Percentiles rank a stretch among this genome's conserved stretches.
Conservation (phyloP, 2,329 filamentous ascomycete genomes). For the Bimuria novae-zelandiae region DNA sequence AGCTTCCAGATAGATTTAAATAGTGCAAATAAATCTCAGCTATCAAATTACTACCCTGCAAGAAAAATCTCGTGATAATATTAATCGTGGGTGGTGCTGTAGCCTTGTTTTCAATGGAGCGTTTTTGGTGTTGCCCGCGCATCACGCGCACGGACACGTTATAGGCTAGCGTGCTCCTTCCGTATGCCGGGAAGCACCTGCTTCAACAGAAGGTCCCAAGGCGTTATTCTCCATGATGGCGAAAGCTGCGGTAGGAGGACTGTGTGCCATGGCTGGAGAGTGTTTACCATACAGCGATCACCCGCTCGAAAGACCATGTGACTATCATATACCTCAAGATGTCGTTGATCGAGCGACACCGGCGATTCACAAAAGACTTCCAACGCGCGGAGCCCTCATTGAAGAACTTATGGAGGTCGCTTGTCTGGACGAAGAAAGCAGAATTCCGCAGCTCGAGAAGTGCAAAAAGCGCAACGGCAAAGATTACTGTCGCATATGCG, state of each 20-base stretch:
- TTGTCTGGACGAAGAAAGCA: background rate
- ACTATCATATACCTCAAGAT: slow-evolving; percentile 1
- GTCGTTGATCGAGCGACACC: background rate
- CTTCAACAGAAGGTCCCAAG: no score
- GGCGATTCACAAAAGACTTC: background rate
- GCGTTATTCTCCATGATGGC: background rate
- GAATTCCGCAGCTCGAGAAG: background rate
- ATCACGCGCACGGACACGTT: no score
- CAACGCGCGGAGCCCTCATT: background rate
- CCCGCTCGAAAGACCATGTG: background rate
- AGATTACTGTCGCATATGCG: background rate
- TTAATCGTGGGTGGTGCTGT: no score
- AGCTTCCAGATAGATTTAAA: no score
- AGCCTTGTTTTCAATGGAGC: no score
- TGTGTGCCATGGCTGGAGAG: background rate
- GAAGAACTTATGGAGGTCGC: slow-evolving; percentile 2
- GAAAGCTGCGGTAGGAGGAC: background rate
- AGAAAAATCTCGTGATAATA: no score
- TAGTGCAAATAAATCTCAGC: no score
- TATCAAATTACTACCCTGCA: no score
- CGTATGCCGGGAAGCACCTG: no score
- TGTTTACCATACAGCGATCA: slow-evolving; percentile 3
- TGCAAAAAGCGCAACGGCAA: background rate
- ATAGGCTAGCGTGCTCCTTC: no score
- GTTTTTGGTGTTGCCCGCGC: no score